These are phyloP conservation scores for Paecilomyces dactylethromorphus DNA, from an alignment of 2,329 filamentous ascomycete genomes.

Conservation along the genomic window DNA sequence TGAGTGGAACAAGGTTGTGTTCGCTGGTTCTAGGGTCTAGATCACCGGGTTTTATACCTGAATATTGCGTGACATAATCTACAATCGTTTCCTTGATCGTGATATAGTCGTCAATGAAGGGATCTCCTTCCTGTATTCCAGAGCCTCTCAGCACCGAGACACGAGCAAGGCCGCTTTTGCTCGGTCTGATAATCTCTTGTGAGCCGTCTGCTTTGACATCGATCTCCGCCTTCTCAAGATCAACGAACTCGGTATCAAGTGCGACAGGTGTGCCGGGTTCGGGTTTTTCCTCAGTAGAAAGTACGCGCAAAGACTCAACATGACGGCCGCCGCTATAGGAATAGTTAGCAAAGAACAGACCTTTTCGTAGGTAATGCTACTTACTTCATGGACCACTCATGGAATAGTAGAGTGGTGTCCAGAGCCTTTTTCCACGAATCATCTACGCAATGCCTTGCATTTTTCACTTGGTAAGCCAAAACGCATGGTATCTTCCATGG, in stretches of 20 bases:
- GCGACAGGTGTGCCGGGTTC: constrained; percentile 70
- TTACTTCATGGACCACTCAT: constrained; percentile 55
- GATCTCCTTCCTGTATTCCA: constrained; percentile 69
- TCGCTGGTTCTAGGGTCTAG: constrained; percentile 70
- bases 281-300: constrained; percentile 56
- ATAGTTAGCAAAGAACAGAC: constrained; percentile 1
- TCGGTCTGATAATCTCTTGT: constrained; percentile 84
- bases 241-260: constrained; percentile 93
- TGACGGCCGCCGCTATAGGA: constrained; percentile 25
- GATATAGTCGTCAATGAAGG: constrained; percentile 98
- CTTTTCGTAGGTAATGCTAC: constrained; percentile 7
- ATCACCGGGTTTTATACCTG: constrained; percentile 80
- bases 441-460: constrained; percentile 74
- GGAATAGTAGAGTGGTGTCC: constrained; percentile 78
- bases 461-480: constrained; percentile 76
- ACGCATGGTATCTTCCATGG: constrained; percentile 91
- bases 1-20: constrained; percentile 80
- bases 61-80: constrained; percentile 91
- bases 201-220: constrained; percentile 94
- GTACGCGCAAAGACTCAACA: constrained; percentile 32
- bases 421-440: constrained; percentile 77
- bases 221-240: constrained; percentile 85
- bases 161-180: constrained; percentile 83
- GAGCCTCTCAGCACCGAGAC: constrained; percentile 80
- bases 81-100: constrained; percentile 84